Base-by-base conservation (phyloP, 768 basidiomycete genomes). In the Leccinum longicurvipes region DNA sequence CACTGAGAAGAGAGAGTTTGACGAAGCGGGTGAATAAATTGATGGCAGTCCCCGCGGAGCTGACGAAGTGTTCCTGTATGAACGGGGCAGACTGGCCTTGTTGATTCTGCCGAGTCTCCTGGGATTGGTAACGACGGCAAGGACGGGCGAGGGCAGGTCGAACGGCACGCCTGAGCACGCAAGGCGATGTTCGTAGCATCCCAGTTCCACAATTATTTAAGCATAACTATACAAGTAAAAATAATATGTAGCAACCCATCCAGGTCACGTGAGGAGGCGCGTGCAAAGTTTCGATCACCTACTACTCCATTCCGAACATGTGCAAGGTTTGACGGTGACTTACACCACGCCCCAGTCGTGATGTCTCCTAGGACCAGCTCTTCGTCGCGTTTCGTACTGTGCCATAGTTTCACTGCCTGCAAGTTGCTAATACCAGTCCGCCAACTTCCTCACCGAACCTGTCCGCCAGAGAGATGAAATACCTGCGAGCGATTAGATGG, bases 1-100 rank as follows among this genome's bases (percentile, higher is more conserved):
- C 47, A 24, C 77, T 76, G 9, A 82, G 53, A 17, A 80, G 59
- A n/a, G 82, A 76, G 58, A 77, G 77, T 62, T 80, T 83, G 59
- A 78, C 32, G 54, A 82, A 73, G 10, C 80, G 79, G 54, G 74
- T 71, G 55, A 77, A 77, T 53, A 79, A 63, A 57, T 73, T 71
- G 49, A 83, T 57, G 12, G 79, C 75, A 54, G 75, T 74, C 11
- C 75, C 64, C 1, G 75, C 66, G 29, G 75, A 68, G 17, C 60
- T 56, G 1, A 70, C 64, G 28, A 73, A 74, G 54, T 73, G 72
- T 19, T 77, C 69, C n/a, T 68, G 66, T 47, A 66, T 57, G 57
- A 65, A 61, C 28, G 57, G 65, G 19, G 28, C 27, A 3, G 27
- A 12, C 47, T 56, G 59, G 10, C 57, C 55, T 42, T 28, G 58